Base-by-base conservation (phyloP, 2,329 filamentous ascomycete species). In the Hymenoscyphus occultus region DNA sequence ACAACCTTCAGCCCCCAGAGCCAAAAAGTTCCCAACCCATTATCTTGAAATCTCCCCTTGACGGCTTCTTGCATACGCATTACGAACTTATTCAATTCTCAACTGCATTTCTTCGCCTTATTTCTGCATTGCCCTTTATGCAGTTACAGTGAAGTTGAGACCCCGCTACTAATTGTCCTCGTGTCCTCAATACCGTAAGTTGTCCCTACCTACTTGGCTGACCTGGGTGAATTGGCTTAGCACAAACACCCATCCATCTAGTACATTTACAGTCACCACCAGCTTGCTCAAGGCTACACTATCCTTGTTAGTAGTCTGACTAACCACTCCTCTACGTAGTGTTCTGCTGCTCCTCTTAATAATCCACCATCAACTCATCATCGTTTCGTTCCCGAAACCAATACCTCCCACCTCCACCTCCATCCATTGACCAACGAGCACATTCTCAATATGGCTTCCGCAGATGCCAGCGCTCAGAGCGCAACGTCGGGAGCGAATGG, bases 391-490 rank as follows among this genome's bases (percentile, higher is more conserved):
- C 22, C 60, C n/a, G n/a, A 51, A 51, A 7, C n/a, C n/a, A 2
- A 60, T 58, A 16, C 3, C 39, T 59, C 48, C 64, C 61, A 39
- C 39, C 61, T 57, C 59, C 35, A 39, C 61, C 28, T 28, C 56
- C 60, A 35, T 56, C 56, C 22, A 61, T 62, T 56, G 48, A 64
- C 28, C 64, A 35, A 32, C 45, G 63, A 56, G 39, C 61, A 35
- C 32, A 40, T 9, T 19, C 42, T 32, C 64, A 70, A 22, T 58
- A 76, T 76, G 74, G 68, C 74, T 67, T 70, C 74, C 19, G 58
- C 65, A 40, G 64, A 65, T 59, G 56, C 69, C 57, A 59, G 64
- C 42, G 45, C 45, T 22, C 45, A 51, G 45, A 22, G 45, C n/a
- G 54, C 63, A 51, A 62, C 64, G 16, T 51, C 64, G 31, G 65